A percentile compares a stretch with the other conserved stretches of the same genome.
phyloP scores from a whole-genome alignment of 352 stramenopile genomes.

The Phytopythium sindhum region DNA sequence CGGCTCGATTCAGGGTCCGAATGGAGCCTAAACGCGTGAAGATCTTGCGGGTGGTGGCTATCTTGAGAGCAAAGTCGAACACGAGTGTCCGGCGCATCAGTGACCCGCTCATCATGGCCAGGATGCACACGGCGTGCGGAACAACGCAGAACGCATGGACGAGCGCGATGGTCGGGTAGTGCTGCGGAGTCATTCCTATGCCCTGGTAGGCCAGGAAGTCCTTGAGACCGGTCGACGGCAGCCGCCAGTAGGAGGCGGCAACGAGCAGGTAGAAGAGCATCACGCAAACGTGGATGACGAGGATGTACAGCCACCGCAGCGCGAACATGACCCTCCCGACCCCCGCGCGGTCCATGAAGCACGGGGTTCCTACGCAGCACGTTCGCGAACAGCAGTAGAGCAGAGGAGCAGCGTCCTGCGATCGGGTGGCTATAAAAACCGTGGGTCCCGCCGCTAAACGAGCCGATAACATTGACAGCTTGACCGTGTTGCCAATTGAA shows the following conservation, averaged over 20 bases:
- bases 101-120: conserved; percentile 14
- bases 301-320: conserved; percentile 16
- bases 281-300: conserved; percentile 1
- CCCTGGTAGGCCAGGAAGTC: conserved; percentile 22
- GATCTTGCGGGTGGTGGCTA: neutral
- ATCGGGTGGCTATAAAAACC: no score
- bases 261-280: neutral
- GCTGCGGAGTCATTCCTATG: conserved; percentile 16
- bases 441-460: no score
- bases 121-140: conserved; percentile 19
- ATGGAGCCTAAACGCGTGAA: neutral
- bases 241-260: neutral
- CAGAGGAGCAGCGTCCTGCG: no score
- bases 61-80: conserved; percentile 3
- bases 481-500: no score
- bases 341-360: neutral
- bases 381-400: no score
- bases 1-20: neutral
- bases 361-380: neutral
- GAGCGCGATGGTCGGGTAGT: conserved; percentile 16
- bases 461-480: no score
- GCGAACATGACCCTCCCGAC: conserved; percentile 4
- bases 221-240: neutral
- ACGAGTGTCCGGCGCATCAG: conserved; percentile 6
- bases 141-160: conserved; percentile 17